These are phyloP conservation scores for Neoascochyta sp. DNA, from an alignment of 2,329 filamentous ascomycete species.

Conservation along the genomic window DNA sequence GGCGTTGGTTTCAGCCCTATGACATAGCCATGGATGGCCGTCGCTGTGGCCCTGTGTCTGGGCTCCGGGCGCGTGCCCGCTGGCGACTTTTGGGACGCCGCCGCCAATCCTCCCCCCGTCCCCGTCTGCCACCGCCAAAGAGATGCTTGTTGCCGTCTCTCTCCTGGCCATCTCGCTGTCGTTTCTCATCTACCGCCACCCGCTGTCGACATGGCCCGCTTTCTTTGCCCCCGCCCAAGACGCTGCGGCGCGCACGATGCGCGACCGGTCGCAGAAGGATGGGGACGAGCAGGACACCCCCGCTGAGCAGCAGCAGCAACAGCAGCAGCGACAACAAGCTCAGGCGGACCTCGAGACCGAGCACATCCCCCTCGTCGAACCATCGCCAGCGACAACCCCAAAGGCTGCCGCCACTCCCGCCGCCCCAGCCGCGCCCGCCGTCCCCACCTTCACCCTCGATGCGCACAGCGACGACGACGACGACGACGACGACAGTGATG, in stretches of 20 bases:
- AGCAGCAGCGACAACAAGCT: slow-evolving; percentile 15
- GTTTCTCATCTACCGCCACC: slow-evolving; percentile 34
- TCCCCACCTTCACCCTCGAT: slow-evolving; percentile 39
- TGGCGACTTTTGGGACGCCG: no score
- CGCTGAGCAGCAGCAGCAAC: slow-evolving; percentile 12
- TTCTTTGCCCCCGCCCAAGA: slow-evolving; percentile 11
- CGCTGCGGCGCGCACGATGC: slow-evolving; percentile 9
- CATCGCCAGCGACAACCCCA: slow-evolving; percentile 32
- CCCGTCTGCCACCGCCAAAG: slow-evolving; percentile 22
- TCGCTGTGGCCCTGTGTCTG: no score
- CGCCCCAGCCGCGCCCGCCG: slow-evolving; percentile 14
- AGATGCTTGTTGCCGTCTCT: slow-evolving; percentile 40
- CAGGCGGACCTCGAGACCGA: slow-evolving; percentile 4
- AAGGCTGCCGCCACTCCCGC: slow-evolving; percentile 22
- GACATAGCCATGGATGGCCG: slow-evolving; percentile 3
- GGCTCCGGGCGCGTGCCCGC: no score
- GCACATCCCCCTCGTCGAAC: slow-evolving; percentile 1
- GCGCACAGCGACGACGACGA: slow-evolving; percentile 26
- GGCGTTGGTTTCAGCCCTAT: slow-evolving; percentile 8
- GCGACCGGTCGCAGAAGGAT: slow-evolving; percentile 16
- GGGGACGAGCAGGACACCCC: slow-evolving; percentile 6
- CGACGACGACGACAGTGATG: slow-evolving; percentile 22
- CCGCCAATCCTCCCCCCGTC: slow-evolving; percentile 4
- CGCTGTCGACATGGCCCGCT: slow-evolving; percentile 35
- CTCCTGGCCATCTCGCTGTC: slow-evolving; percentile 37